Base-by-base conservation (phyloP, 352 stramenopile species). In the Phytophthora pseudosyringae region DNA sequence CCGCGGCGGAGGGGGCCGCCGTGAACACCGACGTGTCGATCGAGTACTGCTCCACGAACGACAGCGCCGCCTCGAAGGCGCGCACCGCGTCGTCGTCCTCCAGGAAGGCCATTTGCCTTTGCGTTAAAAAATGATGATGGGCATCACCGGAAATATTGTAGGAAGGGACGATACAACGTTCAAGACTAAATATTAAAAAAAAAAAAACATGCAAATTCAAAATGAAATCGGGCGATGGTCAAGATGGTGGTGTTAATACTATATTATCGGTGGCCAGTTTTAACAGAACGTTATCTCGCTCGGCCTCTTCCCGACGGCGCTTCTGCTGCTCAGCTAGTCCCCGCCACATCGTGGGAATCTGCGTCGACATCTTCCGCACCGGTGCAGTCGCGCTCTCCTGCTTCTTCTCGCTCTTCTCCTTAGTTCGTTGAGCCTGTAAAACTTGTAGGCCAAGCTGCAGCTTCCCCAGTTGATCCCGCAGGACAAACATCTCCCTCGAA, bases 61-160 rank as follows among this genome's bases (percentile, higher is more conserved):
- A 76, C n/a, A 80, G 71, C 29, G 71, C 71, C 29, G 71, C 71
- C 47, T 73, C 64, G 33, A 80, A 74, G 32, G 69, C 64, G 46
- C 65, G 49, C 35, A 73, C 35, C 18, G 67, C 63, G 45, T 74
- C 71, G 16, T 79, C 67, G 44, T 73, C 58, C 41, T 78, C 66
- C 21, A 74, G 54, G 59, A 78, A 75, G 9, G 70, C 70, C 70
- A 78, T 76, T 15, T 3, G 2, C 18, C 1, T 21, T 5, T 6
- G 4, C 18, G n/a, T 38, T 26, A 18, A 52, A 67, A 60, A 67
- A 36, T 41, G 32, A 45, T 57, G 21, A 58, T 58, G 32, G 18
- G n/a, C 38, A 65, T 58, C 57, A 31, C 29, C 40, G 35, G 26
- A 52, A 55, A 40, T 26, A 18, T 40, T 58, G 8, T 3, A 33